Evolutionary conservation across 768 basidiomycete species (phyloP).

Genomic region (Exsudoporus frostii): DNA sequence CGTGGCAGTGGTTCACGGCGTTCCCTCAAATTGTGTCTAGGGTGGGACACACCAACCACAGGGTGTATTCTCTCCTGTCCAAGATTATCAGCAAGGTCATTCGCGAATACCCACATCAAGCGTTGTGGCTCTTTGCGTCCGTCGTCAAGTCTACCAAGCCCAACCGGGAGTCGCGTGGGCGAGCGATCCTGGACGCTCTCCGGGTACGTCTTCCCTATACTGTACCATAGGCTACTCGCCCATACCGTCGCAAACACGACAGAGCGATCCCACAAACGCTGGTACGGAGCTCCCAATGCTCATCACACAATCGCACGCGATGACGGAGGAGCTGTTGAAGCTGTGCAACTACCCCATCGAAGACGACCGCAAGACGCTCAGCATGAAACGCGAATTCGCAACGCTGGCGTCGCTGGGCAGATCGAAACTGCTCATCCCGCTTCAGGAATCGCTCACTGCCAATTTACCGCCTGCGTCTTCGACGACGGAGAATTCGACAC

Average conservation of each 20-base stretch:
- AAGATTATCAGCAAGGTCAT: conserved; percentile 71
- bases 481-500: conserved; percentile 43
- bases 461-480: conserved; percentile 75
- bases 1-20: conserved; percentile 83
- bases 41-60: conserved; percentile 68
- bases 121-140: conserved; percentile 88
- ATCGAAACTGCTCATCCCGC: conserved; percentile 76
- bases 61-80: conserved; percentile 58
- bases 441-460: conserved; percentile 90
- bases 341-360: conserved; percentile 58
- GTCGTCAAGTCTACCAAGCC: conserved; percentile 80
- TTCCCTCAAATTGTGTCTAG: conserved; percentile 97
- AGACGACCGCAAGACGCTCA: conserved; percentile 36
- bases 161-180: conserved; percentile 59
- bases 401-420: conserved; percentile 53
- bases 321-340: conserved; percentile 68
- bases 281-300: conserved; percentile 44
- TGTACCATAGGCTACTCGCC: background rate
- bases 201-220: conserved; percentile 39
- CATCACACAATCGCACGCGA: conserved; percentile 50
- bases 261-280: conserved; percentile 48
- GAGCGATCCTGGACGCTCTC: conserved; percentile 52
- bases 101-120: conserved; percentile 83
- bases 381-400: conserved; percentile 52
- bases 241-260: background rate